Percentiles rank a stretch among this genome's conserved stretches.
Evolutionary conservation across 1,139 yeast species (phyloP).

Genomic region (Pichia sp.): DNA sequence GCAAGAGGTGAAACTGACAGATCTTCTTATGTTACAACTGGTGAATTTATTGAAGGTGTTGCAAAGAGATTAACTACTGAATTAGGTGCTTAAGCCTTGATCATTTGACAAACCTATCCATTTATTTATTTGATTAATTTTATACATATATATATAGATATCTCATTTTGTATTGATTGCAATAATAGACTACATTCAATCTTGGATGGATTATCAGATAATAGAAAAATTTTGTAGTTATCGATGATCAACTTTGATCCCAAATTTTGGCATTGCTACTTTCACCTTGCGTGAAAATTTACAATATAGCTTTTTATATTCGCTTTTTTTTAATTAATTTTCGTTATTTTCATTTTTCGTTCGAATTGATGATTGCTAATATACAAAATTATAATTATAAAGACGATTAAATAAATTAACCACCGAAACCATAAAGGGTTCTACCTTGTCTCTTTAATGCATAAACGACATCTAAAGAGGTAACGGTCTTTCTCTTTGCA

Average conservation of each 20-base stretch:
- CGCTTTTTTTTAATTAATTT: no score
- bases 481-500: constrained; percentile 99
- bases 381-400: neutral
- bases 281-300: no score
- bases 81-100: constrained; percentile 12
- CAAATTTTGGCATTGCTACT: neutral
- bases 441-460: constrained; percentile 99
- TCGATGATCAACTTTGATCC: no score
- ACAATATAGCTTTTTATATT: no score
- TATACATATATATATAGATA: neutral
- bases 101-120: neutral
- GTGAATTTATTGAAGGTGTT: constrained; percentile 70
- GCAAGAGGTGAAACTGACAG: constrained; percentile 38
- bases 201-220: neutral
- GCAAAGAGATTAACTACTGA: constrained; percentile 38
- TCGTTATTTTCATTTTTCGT: neutral
- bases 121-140: neutral
- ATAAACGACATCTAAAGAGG: constrained; percentile 96
- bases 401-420: constrained; percentile 42
- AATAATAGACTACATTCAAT: neutral
- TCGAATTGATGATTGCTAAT: constrained; percentile 1
- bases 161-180: neutral
- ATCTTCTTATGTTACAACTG: constrained; percentile 58
- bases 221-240: no score
- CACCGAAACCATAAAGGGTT: constrained; percentile 99